Evolutionary conservation across 352 stramenopile genomes (phyloP).

Genomic region (Phytophthora lateralis): DNA sequence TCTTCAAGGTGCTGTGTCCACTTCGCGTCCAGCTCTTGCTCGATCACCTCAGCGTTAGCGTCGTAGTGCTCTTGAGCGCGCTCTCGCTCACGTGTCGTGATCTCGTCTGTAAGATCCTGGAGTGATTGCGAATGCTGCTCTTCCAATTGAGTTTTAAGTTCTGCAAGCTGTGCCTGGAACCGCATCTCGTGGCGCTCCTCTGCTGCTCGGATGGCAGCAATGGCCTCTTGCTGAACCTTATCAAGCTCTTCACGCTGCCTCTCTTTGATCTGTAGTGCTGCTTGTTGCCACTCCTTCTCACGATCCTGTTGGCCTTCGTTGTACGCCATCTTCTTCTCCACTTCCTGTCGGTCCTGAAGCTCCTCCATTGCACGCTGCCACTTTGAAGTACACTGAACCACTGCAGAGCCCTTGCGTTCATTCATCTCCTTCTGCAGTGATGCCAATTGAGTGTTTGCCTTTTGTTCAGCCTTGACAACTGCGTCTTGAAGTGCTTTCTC

Average conservation of each 20-base stretch:
- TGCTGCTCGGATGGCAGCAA: conserved; percentile 64
- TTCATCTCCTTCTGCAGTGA: conserved; percentile 67
- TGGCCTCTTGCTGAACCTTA: conserved; percentile 59
- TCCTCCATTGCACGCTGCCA: conserved; percentile 76
- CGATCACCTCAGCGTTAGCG: conserved; percentile 21
- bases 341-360: conserved; percentile 61
- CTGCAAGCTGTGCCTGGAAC: conserved; percentile 42
- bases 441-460: conserved; percentile 40
- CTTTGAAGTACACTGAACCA: conserved; percentile 72
- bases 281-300: conserved; percentile 79
- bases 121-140: conserved; percentile 30
- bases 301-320: conserved; percentile 68
- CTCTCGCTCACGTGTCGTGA: conserved; percentile 34
- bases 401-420: conserved; percentile 55
- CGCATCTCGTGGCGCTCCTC: conserved; percentile 68
- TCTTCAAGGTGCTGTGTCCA: conserved; percentile 23
- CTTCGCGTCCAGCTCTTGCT: conserved; percentile 27
- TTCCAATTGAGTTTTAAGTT: conserved; percentile 44
- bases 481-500: conserved; percentile 42
- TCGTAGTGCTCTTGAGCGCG: conserved; percentile 28
- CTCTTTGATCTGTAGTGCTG: conserved; percentile 71
- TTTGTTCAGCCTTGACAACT: conserved; percentile 39
- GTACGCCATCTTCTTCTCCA: conserved; percentile 68
- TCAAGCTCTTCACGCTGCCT: conserved; percentile 75
- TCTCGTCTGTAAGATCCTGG: conserved; percentile 23